Evolutionary conservation across 768 basidiomycete genomes (phyloP).

Genomic region (Termitomyces sp.): DNA sequence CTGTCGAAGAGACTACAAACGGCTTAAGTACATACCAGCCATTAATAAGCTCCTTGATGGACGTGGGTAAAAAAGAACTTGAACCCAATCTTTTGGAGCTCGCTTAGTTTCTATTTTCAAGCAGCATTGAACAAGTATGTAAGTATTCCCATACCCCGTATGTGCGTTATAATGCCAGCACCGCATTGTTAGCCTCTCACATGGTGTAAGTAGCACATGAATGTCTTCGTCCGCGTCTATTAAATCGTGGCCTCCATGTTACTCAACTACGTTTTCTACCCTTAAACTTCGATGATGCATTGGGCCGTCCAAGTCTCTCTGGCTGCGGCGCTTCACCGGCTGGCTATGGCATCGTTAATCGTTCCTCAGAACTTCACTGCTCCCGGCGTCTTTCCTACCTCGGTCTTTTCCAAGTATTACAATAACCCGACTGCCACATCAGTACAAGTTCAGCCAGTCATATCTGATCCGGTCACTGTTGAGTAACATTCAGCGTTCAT

Average conservation of each 20-base stretch:
- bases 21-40: no score
- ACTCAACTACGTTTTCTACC: background rate
- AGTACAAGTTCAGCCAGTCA: conserved; percentile 72
- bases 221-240: background rate
- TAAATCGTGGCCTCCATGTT: background rate
- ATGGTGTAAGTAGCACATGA: background rate
- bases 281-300: background rate
- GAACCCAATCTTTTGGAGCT: no score
- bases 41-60: no score
- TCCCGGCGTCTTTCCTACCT: conserved; percentile 63
- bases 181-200: background rate
- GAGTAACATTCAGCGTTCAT: conserved; percentile 8
- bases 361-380: conserved; percentile 49
- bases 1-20: no score
- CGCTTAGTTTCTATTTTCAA: no score
- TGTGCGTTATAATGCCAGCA: background rate
- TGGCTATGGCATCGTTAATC: conserved; percentile 17
- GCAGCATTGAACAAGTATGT: no score
- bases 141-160: background rate
- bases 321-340: conserved; percentile 2
- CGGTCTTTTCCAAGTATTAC: conserved; percentile 61
- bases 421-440: conserved; percentile 71
- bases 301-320: conserved; percentile 1
- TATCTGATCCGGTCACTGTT: conserved; percentile 70
- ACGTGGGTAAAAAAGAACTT: background rate